phyloP scores from a whole-genome alignment of 306 rosid genomes.

The Vicia sativa region DNA sequence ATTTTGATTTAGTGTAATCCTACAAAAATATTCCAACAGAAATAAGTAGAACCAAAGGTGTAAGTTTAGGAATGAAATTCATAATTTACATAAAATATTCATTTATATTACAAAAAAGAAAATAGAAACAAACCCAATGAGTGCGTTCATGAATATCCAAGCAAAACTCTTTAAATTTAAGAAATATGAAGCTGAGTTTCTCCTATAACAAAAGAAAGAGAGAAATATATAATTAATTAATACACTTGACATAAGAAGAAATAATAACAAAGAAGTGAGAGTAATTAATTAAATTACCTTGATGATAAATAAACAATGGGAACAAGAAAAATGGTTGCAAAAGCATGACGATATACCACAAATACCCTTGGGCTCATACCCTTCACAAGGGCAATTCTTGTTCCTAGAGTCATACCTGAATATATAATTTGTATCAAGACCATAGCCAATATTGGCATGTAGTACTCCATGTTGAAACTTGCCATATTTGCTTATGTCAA shows the following conservation, averaged over 20 bases:
- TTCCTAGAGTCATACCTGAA: conserved; percentile 44
- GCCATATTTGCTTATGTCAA: conserved; percentile 30
- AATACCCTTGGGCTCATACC: conserved; percentile 62
- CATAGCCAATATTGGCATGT: conserved; percentile 53
- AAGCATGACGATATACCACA: conserved; percentile 53
- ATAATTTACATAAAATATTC: background rate
- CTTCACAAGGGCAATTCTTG: conserved; percentile 45
- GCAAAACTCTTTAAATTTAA: conserved; percentile 50
- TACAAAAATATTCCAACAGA: conserved; percentile 1
- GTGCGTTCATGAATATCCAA: conserved; percentile 49
- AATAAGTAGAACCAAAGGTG: too few relatives aligned
- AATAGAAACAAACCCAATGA: conserved; percentile 52
- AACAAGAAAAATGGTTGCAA: conserved; percentile 53
- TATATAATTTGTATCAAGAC: conserved; percentile 42
- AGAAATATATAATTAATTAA: background rate
- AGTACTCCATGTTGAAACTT: conserved; percentile 8
- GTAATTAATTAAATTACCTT: conserved; percentile 27
- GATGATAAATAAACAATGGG: conserved; percentile 49
- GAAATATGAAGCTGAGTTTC: conserved; percentile 35
- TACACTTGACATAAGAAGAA: background rate
- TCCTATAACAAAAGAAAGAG: conserved; percentile 25
- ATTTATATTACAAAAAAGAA: too few relatives aligned
- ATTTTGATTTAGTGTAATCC: conserved; percentile 50
- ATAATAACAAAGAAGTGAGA: too few relatives aligned
- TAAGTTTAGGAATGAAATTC: too few relatives aligned